Base-by-base conservation (phyloP, 768 basidiomycete genomes). In the Leccinum rimulosum region DNA sequence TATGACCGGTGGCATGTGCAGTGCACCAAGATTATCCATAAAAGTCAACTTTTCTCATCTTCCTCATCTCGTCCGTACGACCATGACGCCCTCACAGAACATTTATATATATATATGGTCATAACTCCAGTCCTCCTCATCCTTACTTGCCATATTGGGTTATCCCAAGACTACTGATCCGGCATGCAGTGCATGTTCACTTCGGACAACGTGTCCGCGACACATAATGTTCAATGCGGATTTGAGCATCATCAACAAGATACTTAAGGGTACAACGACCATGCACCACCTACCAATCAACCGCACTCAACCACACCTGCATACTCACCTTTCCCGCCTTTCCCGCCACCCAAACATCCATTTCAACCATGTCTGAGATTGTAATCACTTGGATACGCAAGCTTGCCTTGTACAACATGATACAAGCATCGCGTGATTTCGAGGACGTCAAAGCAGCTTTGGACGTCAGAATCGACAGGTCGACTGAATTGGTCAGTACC, bases 401-500 rank as follows among this genome's bases (percentile, higher is more conserved):
- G 28, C 22, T 64, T 3, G 66, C 66, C 5, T 40, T 66, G 1
- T 68, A 70, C 1, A 35, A 68, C 10, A 61, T 52, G 58, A 57
- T 69, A 38, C 40, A 1, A 11, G 55, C 62, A 2, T 69, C 67
- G 8, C 22, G 5, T 3, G 67, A 68, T 56, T 69, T 69, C 49
- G 49, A 64, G 40, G 68, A 69, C 3, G 60, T 69, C 59, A 68
- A 47, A 22, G 11, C 6, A 27, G 52, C 35, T 48, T 47, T 69
- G 45, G 58, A 61, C n/a, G 62, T 64, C 9, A 52, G 66, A 4
- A 62, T 38, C 4, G 48, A 57, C n/a, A 64, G 69, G 64, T 64
- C 66, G 3, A 66, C 70, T 1, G 68, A 70, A 6, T 43, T 68
- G 1, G 68, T 69, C 19, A 62, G 64, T 49, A n/a, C 31, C n/a